Evolutionary conservation across 2,329 filamentous ascomycete genomes (phyloP).

Genomic region (Corniculantispora saksenae): DNA sequence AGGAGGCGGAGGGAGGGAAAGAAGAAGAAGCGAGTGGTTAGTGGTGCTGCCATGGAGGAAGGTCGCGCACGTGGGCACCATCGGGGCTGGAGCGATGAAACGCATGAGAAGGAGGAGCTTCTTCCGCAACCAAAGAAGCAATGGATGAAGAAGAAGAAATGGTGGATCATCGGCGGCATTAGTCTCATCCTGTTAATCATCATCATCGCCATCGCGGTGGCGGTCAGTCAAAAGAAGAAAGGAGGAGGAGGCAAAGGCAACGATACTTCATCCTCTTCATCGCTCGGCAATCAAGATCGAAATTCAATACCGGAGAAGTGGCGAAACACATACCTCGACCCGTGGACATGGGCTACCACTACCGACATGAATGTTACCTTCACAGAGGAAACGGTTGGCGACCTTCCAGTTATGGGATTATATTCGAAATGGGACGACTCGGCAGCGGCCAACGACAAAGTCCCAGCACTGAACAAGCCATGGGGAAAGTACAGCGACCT

Average conservation of each 20-base stretch:
- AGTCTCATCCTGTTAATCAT: conserved; percentile 61
- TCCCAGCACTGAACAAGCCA: conserved; percentile 71
- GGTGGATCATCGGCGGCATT: conserved; percentile 61
- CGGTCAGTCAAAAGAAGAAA: conserved; percentile 63
- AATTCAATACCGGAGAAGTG: conserved; percentile 64
- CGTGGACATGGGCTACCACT: conserved; percentile 89
- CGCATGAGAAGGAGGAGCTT: conserved; percentile 51
- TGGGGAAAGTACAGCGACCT: conserved; percentile 77
- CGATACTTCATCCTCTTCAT: conserved; percentile 31
- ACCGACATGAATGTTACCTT: conserved; percentile 93
- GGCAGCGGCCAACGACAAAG: conserved; percentile 72
- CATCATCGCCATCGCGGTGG: conserved; percentile 63
- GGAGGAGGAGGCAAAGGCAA: conserved; percentile 26
- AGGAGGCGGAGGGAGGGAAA: conserved; percentile 36
- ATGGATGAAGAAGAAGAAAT: conserved; percentile 62
- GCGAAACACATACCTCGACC: conserved; percentile 78
- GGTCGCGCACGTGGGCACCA: conserved; percentile 48
- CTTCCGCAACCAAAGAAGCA: conserved; percentile 45
- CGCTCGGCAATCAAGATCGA: conserved; percentile 53
- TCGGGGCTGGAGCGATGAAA: conserved; percentile 40
- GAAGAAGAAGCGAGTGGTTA: conserved; percentile 65
- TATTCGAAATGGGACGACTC: conserved; percentile 85
- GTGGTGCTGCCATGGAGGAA: conserved; percentile 69
- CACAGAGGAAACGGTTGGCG: conserved; percentile 80
- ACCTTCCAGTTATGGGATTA: conserved; percentile 87